Conservation (phyloP, 495 filamentous ascomycete species). For the Neurospora africana region DNA sequence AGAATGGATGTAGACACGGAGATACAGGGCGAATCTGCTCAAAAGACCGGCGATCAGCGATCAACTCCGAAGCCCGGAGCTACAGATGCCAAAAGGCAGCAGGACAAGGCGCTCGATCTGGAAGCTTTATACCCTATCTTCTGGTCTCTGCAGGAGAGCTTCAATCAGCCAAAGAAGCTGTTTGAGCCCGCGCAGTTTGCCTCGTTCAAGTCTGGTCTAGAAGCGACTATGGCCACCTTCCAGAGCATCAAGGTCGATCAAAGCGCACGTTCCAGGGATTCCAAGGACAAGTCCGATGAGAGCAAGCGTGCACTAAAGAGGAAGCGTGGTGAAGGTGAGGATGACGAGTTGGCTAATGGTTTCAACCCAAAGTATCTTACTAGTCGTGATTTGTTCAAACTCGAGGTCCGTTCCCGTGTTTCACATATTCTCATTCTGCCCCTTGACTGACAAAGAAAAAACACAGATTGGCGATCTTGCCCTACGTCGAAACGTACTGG, state of each 20-base stretch:
- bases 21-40: conserved; percentile 18
- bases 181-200: conserved; percentile 62
- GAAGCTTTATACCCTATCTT: conserved; percentile 82
- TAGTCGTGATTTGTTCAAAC: conserved; percentile 84
- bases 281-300: conserved; percentile 46
- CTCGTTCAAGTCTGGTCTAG: conserved; percentile 68
- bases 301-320: conserved; percentile 55
- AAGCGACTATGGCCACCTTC: conserved; percentile 70
- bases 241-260: conserved; percentile 65
- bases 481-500: conserved; percentile 84
- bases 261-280: conserved; percentile 18
- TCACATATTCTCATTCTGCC: not conserved
- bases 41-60: conserved; percentile 27
- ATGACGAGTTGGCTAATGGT: conserved; percentile 53
- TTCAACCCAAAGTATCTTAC: conserved; percentile 98
- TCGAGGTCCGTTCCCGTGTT: conserved; percentile 53
- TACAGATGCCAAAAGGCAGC: conserved; percentile 19
- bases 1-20: conserved; percentile 47
- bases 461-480: conserved; percentile 77
- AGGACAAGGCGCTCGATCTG: conserved; percentile 41
- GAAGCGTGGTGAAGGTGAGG: conserved; percentile 50
- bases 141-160: conserved; percentile 83
- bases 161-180: conserved; percentile 77
- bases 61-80: conserved; percentile 38
- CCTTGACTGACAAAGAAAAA: conserved; percentile 8